A percentile compares a stretch with the other conserved stretches of the same genome.
Evolutionary conservation across 2,329 filamentous ascomycete genomes (phyloP).

Genomic region (Diaporthe amygdali): DNA sequence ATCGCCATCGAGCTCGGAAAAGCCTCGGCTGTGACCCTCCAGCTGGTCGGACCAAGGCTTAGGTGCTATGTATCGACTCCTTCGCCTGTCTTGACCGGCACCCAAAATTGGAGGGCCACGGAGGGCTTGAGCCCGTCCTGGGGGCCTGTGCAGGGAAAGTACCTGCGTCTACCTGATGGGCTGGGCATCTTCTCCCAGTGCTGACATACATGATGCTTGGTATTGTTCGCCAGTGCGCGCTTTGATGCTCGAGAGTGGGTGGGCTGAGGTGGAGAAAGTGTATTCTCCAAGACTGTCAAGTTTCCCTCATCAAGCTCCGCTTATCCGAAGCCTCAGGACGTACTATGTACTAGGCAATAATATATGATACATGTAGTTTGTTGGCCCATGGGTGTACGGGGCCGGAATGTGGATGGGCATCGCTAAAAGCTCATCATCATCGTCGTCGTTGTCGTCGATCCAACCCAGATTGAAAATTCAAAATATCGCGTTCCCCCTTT

Average conservation of each 20-base stretch:
- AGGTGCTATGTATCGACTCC: not conserved
- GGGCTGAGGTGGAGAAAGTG: not conserved
- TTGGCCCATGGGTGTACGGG: not conserved
- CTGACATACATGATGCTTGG: not conserved
- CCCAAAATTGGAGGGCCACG: constrained; percentile 3
- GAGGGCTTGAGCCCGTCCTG: constrained; percentile 3
- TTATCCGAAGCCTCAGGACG: constrained; percentile 2
- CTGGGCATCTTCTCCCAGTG: not conserved
- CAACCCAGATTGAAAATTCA: not conserved
- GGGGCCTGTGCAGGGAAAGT: not conserved
- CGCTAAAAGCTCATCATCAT: not conserved
- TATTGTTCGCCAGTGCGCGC: not conserved
- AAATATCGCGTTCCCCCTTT: not conserved
- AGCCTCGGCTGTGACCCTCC: constrained; percentile 11
- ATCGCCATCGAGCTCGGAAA: not conserved
- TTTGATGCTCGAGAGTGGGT: not conserved
- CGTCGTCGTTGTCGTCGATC: not conserved
- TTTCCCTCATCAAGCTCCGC: not conserved
- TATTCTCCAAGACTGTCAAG: not conserved
- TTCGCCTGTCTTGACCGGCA: not conserved
- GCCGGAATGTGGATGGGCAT: not conserved
- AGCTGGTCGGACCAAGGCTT: not conserved
- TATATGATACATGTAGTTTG: constrained; percentile 5
- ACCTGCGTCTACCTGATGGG: not conserved
- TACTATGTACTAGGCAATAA: constrained; percentile 17